Percentiles rank a stretch among this genome's conserved stretches.
These are phyloP conservation scores for Prorocentrum cordatum DNA, from an alignment of 169 alveolate genomes.

Conservation along the genomic window DNA sequence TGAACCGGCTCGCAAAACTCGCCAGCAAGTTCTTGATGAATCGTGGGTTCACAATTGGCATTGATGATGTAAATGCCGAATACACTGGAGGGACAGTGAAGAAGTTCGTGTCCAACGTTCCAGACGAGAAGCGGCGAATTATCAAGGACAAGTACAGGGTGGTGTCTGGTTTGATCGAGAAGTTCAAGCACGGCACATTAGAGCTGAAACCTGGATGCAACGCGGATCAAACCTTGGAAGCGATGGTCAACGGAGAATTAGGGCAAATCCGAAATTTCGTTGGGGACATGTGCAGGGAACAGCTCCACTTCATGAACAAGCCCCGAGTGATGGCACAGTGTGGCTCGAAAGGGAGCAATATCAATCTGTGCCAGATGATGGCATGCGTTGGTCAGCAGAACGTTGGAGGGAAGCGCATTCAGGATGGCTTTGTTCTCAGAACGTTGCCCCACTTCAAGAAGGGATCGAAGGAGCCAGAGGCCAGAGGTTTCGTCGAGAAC, in stretches of 20 bases:
- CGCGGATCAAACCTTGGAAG: conserved; percentile 92
- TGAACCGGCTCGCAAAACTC: conserved; percentile 93
- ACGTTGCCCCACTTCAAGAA: conserved; percentile 95
- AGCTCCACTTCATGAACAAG: conserved; percentile 83
- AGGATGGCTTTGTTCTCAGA: conserved; percentile 93
- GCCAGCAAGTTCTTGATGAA: conserved; percentile 92
- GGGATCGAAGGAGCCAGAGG: conserved; percentile 86
- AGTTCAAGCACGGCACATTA: conserved; percentile 81
- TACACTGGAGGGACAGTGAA: conserved; percentile 26
- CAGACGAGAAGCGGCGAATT: conserved; percentile 23
- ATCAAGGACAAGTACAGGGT: conserved; percentile 19
- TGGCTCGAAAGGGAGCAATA: conserved; percentile 98
- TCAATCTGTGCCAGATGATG: conserved; percentile 97
- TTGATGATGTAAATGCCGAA: conserved; percentile 21
- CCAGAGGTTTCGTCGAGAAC: conserved; percentile 96
- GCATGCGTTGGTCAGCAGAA: conserved; percentile 99
- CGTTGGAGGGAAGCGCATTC: conserved; percentile 80
- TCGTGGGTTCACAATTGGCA: conserved; percentile 97
- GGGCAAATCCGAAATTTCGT: conserved; percentile 82
- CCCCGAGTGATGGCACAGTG: conserved; percentile 94
- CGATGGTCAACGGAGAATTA: conserved; percentile 83
- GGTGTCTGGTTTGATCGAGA: not conserved
- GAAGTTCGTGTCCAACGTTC: conserved; percentile 1
- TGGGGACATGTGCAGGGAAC: conserved; percentile 12
- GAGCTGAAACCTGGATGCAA: conserved; percentile 93